Evolutionary conservation across 257 asterid genomes (phyloP), one percentile per base, ranked within the genome.

Genomic region (Jaltomata sinuosa): DNA sequence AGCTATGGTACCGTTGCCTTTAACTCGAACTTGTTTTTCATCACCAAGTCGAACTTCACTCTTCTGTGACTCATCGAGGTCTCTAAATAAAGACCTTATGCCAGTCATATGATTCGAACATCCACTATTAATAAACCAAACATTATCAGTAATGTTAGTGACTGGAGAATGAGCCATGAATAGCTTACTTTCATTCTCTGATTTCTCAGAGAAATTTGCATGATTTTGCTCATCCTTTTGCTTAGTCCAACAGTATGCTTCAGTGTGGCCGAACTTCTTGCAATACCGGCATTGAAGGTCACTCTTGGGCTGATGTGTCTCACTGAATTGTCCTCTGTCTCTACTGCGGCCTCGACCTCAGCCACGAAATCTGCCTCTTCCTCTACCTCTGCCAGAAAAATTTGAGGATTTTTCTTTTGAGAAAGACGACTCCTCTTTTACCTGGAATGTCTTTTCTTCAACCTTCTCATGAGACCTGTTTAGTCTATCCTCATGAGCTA

Each of bases 381-480:
- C 84, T 55, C 72, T 19, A 18, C 36, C n/a, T 81, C 15, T 2
- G 9, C 32, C 3, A 4, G 27, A 3, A 10, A 8, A 53, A 12
- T 53, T 6, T 40, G 11, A 25, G 4, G 32, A 11, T 22, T 8
- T 53, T 14, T 29, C 54, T n/a, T 31, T 29, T 4, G 14, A 32
- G 4, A 11, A 47, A 47, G 4, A 18, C 5, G 68, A 42, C 29
- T 74, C 80, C 0, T 31, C 74, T 32, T 32, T 81, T 36, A 82
- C 80, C 11, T 84, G 83, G 29, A 53, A 87, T 10, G 67, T 65
- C 9, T 84, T 84, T 47, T 84, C 85, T 22, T 87, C 82, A 5
- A 1, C 4, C 31, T 29, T 85, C 36, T 85, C 84, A 32, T 5
- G 4, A 0, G 80, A 21, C 36, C 76, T 27, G 3, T 32, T 32